phyloP scores from a whole-genome alignment of 2,329 filamentous ascomycete species.

The Colletotrichum sidae region DNA sequence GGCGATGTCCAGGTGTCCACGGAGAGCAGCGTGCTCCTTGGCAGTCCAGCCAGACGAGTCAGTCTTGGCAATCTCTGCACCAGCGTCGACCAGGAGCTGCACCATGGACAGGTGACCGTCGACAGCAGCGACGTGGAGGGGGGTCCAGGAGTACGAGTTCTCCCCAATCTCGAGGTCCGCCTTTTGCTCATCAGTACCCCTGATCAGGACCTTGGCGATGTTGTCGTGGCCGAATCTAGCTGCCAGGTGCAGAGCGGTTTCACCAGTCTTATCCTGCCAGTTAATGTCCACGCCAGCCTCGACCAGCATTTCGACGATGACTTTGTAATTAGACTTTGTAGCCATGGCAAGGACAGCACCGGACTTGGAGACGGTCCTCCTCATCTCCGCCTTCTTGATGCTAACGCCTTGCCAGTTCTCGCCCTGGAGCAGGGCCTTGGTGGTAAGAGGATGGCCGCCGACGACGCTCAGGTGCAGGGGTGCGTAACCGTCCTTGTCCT shows the following conservation, averaged over 20 bases:
- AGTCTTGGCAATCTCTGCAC: constrained; percentile 77
- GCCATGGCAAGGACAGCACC: constrained; percentile 90
- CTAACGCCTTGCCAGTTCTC: constrained; percentile 79
- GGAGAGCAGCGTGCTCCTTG: constrained; percentile 89
- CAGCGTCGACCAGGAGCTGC: constrained; percentile 80
- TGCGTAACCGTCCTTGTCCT: constrained; percentile 90
- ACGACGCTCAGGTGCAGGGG: constrained; percentile 94
- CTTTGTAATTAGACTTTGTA: constrained; percentile 85
- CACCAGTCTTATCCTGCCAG: constrained; percentile 88
- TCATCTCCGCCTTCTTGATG: constrained; percentile 71
- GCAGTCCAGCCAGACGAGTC: constrained; percentile 96
- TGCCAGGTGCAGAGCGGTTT: constrained; percentile 92
- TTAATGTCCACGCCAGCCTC: constrained; percentile 93
- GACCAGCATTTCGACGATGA: constrained; percentile 88
- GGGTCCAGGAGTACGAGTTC: constrained; percentile 91
- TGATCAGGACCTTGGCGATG: constrained; percentile 81
- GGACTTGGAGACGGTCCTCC: constrained; percentile 81
- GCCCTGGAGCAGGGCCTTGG: constrained; percentile 81
- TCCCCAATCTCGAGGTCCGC: constrained; percentile 83
- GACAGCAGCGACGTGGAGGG: constrained; percentile 92
- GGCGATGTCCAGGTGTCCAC: constrained; percentile 88
- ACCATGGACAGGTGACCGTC: constrained; percentile 85
- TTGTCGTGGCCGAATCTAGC: constrained; percentile 87
- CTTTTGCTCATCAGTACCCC: constrained; percentile 76
- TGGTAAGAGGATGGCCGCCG: constrained; percentile 89